Evolutionary conservation across 768 basidiomycete genomes (phyloP).

Genomic region (Harrya chromipes): DNA sequence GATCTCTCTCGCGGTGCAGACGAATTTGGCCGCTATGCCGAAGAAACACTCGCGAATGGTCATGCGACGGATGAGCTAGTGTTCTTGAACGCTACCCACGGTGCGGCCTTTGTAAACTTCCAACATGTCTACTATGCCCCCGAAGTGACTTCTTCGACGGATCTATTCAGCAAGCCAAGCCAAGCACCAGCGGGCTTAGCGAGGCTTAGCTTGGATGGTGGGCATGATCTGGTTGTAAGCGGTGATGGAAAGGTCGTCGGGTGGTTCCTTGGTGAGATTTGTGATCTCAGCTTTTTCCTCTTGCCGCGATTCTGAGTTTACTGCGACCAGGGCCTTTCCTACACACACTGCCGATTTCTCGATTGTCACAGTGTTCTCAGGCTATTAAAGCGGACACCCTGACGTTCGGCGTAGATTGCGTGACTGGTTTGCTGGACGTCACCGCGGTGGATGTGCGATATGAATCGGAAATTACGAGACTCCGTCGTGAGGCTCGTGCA

Average conservation of each 20-base stretch:
- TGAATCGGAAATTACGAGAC: slow-evolving; percentile 55
- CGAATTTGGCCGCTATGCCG: slow-evolving; percentile 45
- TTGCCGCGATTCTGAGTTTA: neutral
- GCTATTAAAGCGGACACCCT: slow-evolving; percentile 46
- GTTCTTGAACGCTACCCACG: slow-evolving; percentile 38
- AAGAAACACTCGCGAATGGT: slow-evolving; percentile 50
- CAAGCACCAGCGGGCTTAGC: slow-evolving; percentile 60
- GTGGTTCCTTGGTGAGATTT: slow-evolving; percentile 65
- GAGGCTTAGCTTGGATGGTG: slow-evolving; percentile 68
- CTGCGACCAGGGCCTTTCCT: slow-evolving; percentile 19
- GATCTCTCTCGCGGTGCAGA: slow-evolving; percentile 47
- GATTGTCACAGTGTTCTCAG: slow-evolving; percentile 46
- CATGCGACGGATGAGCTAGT: slow-evolving; percentile 56
- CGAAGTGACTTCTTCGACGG: slow-evolving; percentile 39
- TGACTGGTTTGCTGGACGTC: slow-evolving; percentile 52
- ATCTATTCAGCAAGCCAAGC: slow-evolving; percentile 68
- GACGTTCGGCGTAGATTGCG: slow-evolving; percentile 63
- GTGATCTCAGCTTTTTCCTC: neutral
- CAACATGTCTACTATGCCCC: slow-evolving; percentile 62
- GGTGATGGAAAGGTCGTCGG: slow-evolving; percentile 62
- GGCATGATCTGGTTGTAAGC: slow-evolving; percentile 65
- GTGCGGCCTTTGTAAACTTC: slow-evolving; percentile 66
- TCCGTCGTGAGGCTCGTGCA: slow-evolving; percentile 49
- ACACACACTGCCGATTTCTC: slow-evolving; percentile 57
- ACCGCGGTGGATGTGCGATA: slow-evolving; percentile 60